Evolutionary conservation across 305 asterid species (phyloP), one percentile per base, ranked within the genome.

Genomic region (Solanum hybrid): DNA sequence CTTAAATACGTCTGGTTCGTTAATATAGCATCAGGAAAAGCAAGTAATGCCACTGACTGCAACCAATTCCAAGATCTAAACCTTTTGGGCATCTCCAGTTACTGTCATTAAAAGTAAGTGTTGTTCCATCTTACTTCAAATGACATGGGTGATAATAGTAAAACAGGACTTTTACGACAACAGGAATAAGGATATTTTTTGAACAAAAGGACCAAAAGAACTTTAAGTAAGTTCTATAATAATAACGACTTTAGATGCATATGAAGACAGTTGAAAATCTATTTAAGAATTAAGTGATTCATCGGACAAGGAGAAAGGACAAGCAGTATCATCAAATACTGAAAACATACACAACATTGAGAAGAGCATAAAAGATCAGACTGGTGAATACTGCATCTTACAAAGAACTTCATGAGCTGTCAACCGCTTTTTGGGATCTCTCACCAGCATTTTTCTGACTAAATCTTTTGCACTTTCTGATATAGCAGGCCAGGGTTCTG

Each of bases 401-500:
- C 97, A 90, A 72, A 96, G 95, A 92, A 95, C 97, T 94, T 96
- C 96, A 87, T 94, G 96, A 73, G 96, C 98, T 24, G 96, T 94
- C 56, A 93, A 90, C 72, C 98, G 93, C 91, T 91, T 94, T 88
- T 91, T 96, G 88, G 97, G 95, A 88, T 96, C 98, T 90, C 96
- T 87, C 46, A 91, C 91, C 38, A 96, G 98, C 98, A 96, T 95
- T 90, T 85, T 92, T 91, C 96, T 91, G 29, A 96, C 96, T 13
- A 96, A 94, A 90, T 96, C 97, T 90, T 95, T 96, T 46, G 98
- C 98, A 79, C 96, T 92, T 27, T 94, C 98, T 12, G 98, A 96
- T 90, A 96, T 91, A 88, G 92, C 88, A 9, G 98, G 98, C 98
- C 98, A 96, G 26, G 98, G 98, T 89, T 96, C 98, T 66, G 98